Base-by-base conservation (phyloP, 768 basidiomycete species). In the Russula emetica region DNA sequence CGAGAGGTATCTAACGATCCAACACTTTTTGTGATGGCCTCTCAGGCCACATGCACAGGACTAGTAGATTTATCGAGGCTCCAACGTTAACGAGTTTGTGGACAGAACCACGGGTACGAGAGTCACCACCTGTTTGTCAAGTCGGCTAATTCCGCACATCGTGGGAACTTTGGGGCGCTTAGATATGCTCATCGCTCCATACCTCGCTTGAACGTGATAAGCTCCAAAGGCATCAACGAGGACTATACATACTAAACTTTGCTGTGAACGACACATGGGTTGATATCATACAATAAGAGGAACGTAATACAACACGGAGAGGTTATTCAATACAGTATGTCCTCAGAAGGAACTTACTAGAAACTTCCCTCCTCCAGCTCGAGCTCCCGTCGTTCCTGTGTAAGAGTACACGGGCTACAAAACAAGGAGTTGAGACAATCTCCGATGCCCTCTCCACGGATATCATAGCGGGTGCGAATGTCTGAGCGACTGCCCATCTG, bases 371-470 rank as follows among this genome's bases (percentile, higher is more conserved):
- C 81, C 68, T 83, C 82, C 59, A 79, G 70, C 69, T 77, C 76
- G 13, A 84, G 64, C 64, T 84, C 82, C 34, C 76, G 74, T 34
- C 73, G 73, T 63, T 80, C 82, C 69, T 84, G 82, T 0, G 75
- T 75, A 51, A 84, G 78, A 13, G 75, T 76, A 69, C 83, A 85
- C 20, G 82, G 76, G 0, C 69, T 66, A 69, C 82, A 83, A 67
- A 73, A 83, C 26, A 71, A 75, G 0, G 78, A 70, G 5, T 75
- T 61, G 45, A 70, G 70, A 65, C 78, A 82, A 63, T 83, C 82
- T 3, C 73, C 73, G 57, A 73, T 72, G 13, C 71, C 67, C n/a
- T 74, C 73, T 20, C 83, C 83, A 26, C 74, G 74, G 69, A 84
- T 81, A 55, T 72, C 72, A 70, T 82, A 82, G 38, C 83, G 78